These are phyloP conservation scores for Chenopodium formosanum DNA, from an alignment of 148 eudicot genomes.

Conservation along the genomic window DNA sequence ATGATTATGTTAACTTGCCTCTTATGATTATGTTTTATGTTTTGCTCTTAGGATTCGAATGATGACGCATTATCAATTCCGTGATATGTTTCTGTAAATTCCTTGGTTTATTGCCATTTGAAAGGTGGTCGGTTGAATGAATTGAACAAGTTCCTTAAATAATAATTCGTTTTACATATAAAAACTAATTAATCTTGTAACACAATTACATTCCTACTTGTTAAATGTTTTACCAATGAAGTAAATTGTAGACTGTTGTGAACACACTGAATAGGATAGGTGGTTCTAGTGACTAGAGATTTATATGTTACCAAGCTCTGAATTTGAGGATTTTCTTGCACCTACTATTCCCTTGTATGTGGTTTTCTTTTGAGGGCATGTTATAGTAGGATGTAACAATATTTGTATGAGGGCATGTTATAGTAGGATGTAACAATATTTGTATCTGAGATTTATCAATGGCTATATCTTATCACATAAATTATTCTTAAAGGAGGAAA, in stretches of 20 bases:
- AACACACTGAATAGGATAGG: background rate
- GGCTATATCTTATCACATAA: no score
- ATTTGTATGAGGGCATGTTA: no score
- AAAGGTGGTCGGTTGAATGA: background rate
- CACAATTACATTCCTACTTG: background rate
- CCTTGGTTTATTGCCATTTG: background rate
- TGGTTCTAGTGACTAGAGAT: background rate
- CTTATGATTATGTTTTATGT: background rate
- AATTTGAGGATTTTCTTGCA: background rate
- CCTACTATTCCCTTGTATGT: no score
- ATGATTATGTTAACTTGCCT: constrained; percentile 21
- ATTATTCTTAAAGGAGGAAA: no score
- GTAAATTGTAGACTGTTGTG: background rate
- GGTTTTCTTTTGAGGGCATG: no score
- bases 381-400: no score
- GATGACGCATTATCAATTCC: background rate
- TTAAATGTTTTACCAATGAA: no score
- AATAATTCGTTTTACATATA: no score
- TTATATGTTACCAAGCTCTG: no score
- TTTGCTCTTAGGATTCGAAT: no score
- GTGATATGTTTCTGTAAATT: background rate
- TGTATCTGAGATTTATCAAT: no score
- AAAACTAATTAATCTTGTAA: background rate
- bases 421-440: no score
- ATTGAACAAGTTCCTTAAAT: background rate